Evolutionary conservation across 495 filamentous ascomycete genomes (phyloP).

Genomic region (Niebla homalea): DNA sequence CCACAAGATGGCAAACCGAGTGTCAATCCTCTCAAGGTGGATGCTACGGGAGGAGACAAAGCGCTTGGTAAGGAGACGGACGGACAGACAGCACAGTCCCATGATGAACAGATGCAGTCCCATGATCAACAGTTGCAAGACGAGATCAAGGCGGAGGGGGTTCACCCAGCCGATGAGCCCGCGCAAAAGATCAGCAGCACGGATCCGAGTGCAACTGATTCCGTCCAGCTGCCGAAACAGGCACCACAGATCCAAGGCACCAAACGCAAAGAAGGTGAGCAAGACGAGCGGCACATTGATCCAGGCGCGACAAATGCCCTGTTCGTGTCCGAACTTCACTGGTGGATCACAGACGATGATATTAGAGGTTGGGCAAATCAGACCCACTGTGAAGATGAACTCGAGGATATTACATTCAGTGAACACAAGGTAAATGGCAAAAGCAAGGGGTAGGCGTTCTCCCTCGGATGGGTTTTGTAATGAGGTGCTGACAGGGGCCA

Average conservation of each 20-base stretch:
- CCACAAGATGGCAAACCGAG: constrained; percentile 23
- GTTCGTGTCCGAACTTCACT: constrained; percentile 75
- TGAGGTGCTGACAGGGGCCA: constrained; percentile 3
- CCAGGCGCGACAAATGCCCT: constrained; percentile 72
- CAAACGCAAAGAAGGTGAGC: constrained; percentile 58
- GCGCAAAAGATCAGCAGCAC: constrained; percentile 38
- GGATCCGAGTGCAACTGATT: constrained; percentile 28
- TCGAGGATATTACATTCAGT: constrained; percentile 88
- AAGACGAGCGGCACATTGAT: constrained; percentile 65
- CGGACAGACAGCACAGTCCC: constrained; percentile 19
- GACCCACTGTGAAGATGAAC: constrained; percentile 62
- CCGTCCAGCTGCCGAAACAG: constrained; percentile 32
- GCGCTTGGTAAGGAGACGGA: background rate
- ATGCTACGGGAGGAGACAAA: background rate
- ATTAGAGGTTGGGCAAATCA: constrained; percentile 77
- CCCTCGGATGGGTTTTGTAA: background rate
- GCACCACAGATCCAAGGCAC: constrained; percentile 47
- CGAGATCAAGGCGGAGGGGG: constrained; percentile 30
- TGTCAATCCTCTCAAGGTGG: constrained; percentile 20
- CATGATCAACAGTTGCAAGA: constrained; percentile 18
- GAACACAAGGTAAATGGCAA: constrained; percentile 99
- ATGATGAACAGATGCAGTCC: constrained; percentile 21
- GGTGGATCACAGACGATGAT: constrained; percentile 96
- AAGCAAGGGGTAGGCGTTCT: constrained; percentile 69
- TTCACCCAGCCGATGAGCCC: constrained; percentile 20